Conservation (phyloP, 164 flowering plant species). For the Akebia trifoliata region DNA sequence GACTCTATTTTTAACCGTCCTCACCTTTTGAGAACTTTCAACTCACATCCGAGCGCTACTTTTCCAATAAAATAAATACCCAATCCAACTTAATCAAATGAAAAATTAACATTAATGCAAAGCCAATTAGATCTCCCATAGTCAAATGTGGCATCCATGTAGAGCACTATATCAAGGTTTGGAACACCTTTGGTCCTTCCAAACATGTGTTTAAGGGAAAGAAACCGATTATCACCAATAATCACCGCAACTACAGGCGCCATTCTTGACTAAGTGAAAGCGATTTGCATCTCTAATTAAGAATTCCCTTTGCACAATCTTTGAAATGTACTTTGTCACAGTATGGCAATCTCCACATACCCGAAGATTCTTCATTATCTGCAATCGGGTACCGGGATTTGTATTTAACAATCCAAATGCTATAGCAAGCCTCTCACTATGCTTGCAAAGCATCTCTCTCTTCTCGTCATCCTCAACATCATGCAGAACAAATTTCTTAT, state of each 20-base stretch:
- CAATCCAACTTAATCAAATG: too few relatives aligned
- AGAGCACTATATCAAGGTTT: too few relatives aligned
- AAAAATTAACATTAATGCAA: too few relatives aligned
- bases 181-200: neutral
- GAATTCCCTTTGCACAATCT: conserved; percentile 31
- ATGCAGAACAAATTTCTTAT: conserved; percentile 31
- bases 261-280: conserved; percentile 42
- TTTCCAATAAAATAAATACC: too few relatives aligned
- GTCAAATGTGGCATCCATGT: too few relatives aligned
- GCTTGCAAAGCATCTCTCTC: conserved; percentile 35
- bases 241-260: conserved; percentile 43
- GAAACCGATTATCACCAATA: conserved; percentile 28
- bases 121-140: too few relatives aligned
- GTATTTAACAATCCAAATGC: conserved; percentile 45
- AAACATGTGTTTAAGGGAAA: neutral
- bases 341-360: conserved; percentile 45
- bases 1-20: too few relatives aligned
- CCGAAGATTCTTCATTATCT: conserved; percentile 46
- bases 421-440: conserved; percentile 50
- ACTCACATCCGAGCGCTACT: too few relatives aligned
- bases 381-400: conserved; percentile 32
- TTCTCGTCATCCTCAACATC: conserved; percentile 45
- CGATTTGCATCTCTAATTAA: conserved; percentile 46
- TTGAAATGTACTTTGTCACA: conserved; percentile 41
- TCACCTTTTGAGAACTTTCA: too few relatives aligned